Evolutionary conservation across 345 rosid species (phyloP).

Genomic region (Arabis hirsuta): DNA sequence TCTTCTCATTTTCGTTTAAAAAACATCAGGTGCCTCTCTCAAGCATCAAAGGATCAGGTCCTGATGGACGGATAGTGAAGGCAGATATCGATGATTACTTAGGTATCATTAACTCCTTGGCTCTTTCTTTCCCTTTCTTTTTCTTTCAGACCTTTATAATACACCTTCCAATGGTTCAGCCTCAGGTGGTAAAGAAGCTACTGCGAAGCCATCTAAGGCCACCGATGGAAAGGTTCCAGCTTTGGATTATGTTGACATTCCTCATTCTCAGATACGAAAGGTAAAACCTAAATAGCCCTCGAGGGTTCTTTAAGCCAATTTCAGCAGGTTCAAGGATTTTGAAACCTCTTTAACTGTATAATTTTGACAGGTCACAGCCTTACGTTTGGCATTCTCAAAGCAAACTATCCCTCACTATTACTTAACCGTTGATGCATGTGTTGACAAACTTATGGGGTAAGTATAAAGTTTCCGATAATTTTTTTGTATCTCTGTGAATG

Average conservation of each 20-base stretch:
- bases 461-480: conserved; percentile 32
- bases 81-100: conserved; percentile 94
- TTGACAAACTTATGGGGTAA: conserved; percentile 91
- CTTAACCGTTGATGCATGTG: conserved; percentile 87
- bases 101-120: conserved; percentile 51
- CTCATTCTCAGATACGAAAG: conserved; percentile 96
- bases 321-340: conserved; percentile 3
- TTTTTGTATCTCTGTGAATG: neutral
- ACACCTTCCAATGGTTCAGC: conserved; percentile 55
- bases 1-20: conserved; percentile 27
- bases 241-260: conserved; percentile 86
- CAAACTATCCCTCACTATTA: conserved; percentile 98
- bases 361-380: conserved; percentile 80
- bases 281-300: conserved; percentile 37
- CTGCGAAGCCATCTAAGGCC: conserved; percentile 57
- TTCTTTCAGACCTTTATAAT: conserved; percentile 7
- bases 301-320: neutral
- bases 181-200: conserved; percentile 69
- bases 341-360: conserved; percentile 33
- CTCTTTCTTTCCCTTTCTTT: conserved; percentile 15
- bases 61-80: conserved; percentile 85
- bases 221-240: conserved; percentile 53
- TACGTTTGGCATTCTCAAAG: conserved; percentile 88
- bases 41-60: conserved; percentile 92
- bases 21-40: conserved; percentile 69